These are phyloP conservation scores for Chaetomiaceae sp. DNA, from an alignment of 2,329 filamentous ascomycete genomes.

Conservation along the genomic window DNA sequence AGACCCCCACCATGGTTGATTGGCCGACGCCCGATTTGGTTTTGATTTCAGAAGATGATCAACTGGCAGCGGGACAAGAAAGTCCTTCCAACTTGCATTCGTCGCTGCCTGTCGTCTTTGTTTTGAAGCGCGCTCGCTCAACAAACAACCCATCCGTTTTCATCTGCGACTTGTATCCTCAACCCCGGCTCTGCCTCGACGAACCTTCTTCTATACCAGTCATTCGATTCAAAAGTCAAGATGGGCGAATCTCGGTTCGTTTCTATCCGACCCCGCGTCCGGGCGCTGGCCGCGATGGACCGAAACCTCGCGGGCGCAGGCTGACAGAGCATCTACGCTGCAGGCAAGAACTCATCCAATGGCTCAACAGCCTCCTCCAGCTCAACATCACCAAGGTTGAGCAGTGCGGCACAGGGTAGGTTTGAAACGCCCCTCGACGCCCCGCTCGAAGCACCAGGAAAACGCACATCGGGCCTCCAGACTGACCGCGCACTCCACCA, in stretches of 20 bases:
- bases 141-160: not conserved
- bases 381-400: slow-evolving; percentile 98
- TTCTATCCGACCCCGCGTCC: slow-evolving; percentile 10
- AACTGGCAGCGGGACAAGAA: slow-evolving; percentile 22
- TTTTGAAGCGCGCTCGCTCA: slow-evolving; percentile 3
- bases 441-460: too few species aligned
- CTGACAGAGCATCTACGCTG: slow-evolving; percentile 19
- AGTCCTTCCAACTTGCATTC: slow-evolving; percentile 17
- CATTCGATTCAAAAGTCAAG: slow-evolving; percentile 29
- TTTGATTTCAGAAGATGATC: slow-evolving; percentile 25
- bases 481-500: slow-evolving; percentile 17
- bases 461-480: not conserved
- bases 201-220: slow-evolving; percentile 6
- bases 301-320: not conserved
- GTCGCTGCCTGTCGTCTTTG: slow-evolving; percentile 16
- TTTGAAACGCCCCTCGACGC: slow-evolving; percentile 27
- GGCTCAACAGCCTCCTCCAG: slow-evolving; percentile 96
- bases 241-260: slow-evolving; percentile 47
- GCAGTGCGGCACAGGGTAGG: slow-evolving; percentile 96
- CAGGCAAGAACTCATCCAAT: slow-evolving; percentile 93
- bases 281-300: slow-evolving; percentile 6
- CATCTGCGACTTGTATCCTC: not conserved
- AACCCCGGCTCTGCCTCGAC: slow-evolving; percentile 6
- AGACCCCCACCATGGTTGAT: slow-evolving; percentile 35
- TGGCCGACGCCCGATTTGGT: slow-evolving; percentile 34